These are phyloP conservation scores for Ottelia alismoides DNA, from an alignment of 106 monocot species.

Conservation along the genomic window DNA sequence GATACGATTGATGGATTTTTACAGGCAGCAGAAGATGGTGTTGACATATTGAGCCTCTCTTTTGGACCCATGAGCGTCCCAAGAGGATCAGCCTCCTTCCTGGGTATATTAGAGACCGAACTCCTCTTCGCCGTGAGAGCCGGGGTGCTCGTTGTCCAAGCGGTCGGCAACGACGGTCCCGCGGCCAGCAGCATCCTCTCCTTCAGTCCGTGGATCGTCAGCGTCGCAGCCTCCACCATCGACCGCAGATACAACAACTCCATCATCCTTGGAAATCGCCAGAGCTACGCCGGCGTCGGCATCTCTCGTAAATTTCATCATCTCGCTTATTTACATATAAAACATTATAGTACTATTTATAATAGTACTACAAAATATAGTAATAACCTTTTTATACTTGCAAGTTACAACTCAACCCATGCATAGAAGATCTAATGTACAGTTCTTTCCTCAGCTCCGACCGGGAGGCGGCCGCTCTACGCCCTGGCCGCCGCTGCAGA, in stretches of 20 bases:
- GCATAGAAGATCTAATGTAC: too few species aligned
- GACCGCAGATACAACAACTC: conserved; percentile 67
- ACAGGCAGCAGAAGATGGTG: conserved; percentile 84
- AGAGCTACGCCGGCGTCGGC: conserved; percentile 24
- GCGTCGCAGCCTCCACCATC: conserved; percentile 54
- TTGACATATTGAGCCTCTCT: conserved; percentile 61
- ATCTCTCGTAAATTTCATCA: conserved; percentile 30
- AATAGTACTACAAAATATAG: too few species aligned
- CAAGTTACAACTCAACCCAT: too few species aligned
- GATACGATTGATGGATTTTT: too few species aligned
- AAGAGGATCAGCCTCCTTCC: conserved; percentile 46
- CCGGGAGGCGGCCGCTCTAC: conserved; percentile 23
- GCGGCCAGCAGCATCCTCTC: conserved; percentile 40
- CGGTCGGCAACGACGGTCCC: conserved; percentile 67
- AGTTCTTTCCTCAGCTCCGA: too few species aligned
- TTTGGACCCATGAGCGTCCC: conserved; percentile 42
- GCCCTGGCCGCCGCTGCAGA: conserved; percentile 49
- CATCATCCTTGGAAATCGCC: conserved; percentile 34
- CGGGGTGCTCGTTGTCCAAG: conserved; percentile 62
- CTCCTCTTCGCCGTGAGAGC: conserved; percentile 65
- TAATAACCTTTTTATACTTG: too few species aligned
- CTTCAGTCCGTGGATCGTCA: conserved; percentile 82
- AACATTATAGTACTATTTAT: too few species aligned
- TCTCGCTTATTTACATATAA: too few species aligned
- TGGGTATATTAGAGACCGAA: conserved; percentile 54